Evolutionary conservation across 2,329 filamentous ascomycete genomes (phyloP).

Genomic region (Hymenotorrendiella dingleyae): DNA sequence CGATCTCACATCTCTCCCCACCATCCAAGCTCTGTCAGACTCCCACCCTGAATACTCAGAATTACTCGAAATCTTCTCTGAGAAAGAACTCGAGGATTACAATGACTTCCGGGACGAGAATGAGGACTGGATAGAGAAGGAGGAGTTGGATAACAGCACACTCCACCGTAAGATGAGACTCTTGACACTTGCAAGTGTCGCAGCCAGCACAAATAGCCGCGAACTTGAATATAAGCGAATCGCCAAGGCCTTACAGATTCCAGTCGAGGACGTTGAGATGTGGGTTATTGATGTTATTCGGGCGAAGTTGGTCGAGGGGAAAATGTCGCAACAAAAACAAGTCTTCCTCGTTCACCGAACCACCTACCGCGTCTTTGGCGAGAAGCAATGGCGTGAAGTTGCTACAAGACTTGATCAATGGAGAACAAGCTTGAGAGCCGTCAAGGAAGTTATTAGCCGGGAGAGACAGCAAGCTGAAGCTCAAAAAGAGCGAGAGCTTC

Average conservation of each 20-base stretch:
- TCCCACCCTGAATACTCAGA: conserved; percentile 82
- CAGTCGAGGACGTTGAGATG: conserved; percentile 81
- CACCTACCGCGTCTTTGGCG: conserved; percentile 93
- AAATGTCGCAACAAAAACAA: conserved; percentile 85
- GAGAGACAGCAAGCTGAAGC: conserved; percentile 76
- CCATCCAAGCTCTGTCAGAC: conserved; percentile 79
- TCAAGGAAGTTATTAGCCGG: conserved; percentile 69
- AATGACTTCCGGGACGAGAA: conserved; percentile 93
- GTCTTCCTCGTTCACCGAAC: conserved; percentile 94
- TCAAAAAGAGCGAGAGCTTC: conserved; percentile 71
- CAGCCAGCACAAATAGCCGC: conserved; percentile 74
- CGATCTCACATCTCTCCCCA: conserved; percentile 63
- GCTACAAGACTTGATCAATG: conserved; percentile 86
- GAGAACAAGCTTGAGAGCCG: conserved; percentile 73
- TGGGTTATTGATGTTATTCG: conserved; percentile 99
- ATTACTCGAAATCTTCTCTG: conserved; percentile 90
- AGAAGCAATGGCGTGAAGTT: conserved; percentile 97
- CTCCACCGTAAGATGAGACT: conserved; percentile 95
- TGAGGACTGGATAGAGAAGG: conserved; percentile 73
- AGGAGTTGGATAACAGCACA: conserved; percentile 64
- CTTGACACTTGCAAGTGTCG: conserved; percentile 84
- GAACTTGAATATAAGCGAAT: conserved; percentile 87
- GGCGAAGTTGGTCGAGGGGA: conserved; percentile 90
- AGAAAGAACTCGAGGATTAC: conserved; percentile 91
- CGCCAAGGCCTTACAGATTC: conserved; percentile 76